Evolutionary conservation across 805 yeast species (phyloP).

Genomic region (Isabelozyma rhagii): DNA sequence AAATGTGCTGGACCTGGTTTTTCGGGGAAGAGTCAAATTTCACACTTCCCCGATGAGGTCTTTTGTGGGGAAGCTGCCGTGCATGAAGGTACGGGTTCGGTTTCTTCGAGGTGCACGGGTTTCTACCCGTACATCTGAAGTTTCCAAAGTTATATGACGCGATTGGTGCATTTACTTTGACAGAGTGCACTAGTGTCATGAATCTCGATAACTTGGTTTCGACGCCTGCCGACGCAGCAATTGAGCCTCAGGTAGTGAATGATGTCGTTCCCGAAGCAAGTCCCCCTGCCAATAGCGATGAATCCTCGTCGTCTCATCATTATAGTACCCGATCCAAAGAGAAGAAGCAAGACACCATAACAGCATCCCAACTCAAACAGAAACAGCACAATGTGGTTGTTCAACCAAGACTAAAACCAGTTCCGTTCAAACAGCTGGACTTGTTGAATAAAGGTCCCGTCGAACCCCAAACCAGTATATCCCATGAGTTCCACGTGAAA

Average conservation of each 20-base stretch:
- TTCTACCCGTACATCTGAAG: neutral
- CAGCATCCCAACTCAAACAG: slow-evolving; percentile 20
- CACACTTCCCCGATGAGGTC: neutral
- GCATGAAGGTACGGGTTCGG: neutral
- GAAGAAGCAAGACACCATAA: slow-evolving; percentile 12
- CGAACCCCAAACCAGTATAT: slow-evolving; percentile 1
- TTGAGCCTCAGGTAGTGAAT: neutral
- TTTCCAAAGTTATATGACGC: neutral
- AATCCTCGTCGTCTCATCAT: slow-evolving; percentile 4
- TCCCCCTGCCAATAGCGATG: neutral
- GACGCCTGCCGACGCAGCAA: neutral
- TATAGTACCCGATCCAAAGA: slow-evolving; percentile 26
- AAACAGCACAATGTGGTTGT: slow-evolving; percentile 26
- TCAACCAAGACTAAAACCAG: slow-evolving; percentile 35
- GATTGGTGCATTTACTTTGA: too few relatives aligned
- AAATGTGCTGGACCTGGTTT: too few relatives aligned
- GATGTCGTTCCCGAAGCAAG: neutral
- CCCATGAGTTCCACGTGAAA: neutral
- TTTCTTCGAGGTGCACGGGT: neutral
- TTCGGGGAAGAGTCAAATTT: too few relatives aligned
- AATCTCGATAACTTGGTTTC: neutral
- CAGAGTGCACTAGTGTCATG: neutral
- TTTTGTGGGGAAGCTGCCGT: neutral
- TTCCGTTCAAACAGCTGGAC: slow-evolving; percentile 23
- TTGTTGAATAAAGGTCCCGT: slow-evolving; percentile 5